Conservation (phyloP, 2,329 filamentous ascomycete genomes). For the Stagonosporopsis tanaceti region DNA sequence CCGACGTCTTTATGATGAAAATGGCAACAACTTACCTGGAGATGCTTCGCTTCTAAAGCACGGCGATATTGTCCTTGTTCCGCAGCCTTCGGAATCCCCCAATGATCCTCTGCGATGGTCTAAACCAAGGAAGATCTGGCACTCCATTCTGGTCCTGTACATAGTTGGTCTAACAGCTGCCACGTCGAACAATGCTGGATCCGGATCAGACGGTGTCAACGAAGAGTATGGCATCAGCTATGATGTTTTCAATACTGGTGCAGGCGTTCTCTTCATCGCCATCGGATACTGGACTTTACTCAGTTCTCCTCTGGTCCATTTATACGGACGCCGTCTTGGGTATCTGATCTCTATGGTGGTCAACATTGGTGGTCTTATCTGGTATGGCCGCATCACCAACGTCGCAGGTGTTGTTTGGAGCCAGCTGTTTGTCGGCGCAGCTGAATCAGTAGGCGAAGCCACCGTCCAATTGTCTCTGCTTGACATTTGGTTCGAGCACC, state of each 20-base stretch:
- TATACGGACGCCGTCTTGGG: constrained; percentile 29
- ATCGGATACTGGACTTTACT: constrained; percentile 31
- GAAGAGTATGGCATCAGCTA: constrained; percentile 31
- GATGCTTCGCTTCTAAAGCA: constrained; percentile 31
- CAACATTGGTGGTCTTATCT: constrained; percentile 30
- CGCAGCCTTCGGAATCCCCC: constrained; percentile 58
- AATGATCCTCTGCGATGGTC: constrained; percentile 63
- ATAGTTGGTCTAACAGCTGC: constrained; percentile 30
- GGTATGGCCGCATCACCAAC: constrained; percentile 29
- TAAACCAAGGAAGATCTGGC: constrained; percentile 52
- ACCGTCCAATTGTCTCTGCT: constrained; percentile 28
- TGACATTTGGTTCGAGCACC: constrained; percentile 31
- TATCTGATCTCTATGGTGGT: constrained; percentile 29
- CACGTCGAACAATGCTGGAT: constrained; percentile 31
- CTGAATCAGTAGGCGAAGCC: constrained; percentile 29
- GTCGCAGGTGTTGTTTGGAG: constrained; percentile 28
- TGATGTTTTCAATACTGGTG: constrained; percentile 31
- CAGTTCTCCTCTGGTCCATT: constrained; percentile 28
- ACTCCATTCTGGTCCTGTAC: constrained; percentile 29
- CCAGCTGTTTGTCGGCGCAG: constrained; percentile 31
- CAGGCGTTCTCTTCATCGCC: constrained; percentile 29
- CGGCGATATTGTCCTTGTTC: constrained; percentile 57
- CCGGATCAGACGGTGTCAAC: constrained; percentile 28
- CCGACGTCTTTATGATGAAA: constrained; percentile 27
- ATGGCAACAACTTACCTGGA: constrained; percentile 43